These are phyloP conservation scores for Sinapis alba DNA, from an alignment of 441 rosid genomes.

Conservation along the genomic window DNA sequence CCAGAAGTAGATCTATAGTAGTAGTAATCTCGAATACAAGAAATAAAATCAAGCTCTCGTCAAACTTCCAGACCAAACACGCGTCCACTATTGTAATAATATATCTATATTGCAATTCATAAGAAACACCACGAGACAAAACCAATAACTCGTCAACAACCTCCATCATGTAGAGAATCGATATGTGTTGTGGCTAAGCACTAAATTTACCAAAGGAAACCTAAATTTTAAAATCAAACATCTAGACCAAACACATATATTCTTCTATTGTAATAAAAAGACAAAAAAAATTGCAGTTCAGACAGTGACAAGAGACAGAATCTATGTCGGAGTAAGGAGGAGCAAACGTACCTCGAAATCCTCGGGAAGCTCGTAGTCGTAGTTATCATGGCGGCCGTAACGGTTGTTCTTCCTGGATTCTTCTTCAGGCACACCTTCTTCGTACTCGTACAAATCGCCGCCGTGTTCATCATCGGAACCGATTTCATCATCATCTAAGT, in stretches of 20 bases:
- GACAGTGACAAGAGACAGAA: not conserved
- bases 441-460: conserved; percentile 81
- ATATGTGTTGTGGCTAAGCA: not conserved
- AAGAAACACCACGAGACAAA: not conserved
- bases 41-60: too few species aligned
- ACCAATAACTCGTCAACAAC: not conserved
- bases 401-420: conserved; percentile 83
- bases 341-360: conserved; percentile 59
- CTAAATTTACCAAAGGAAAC: too few species aligned
- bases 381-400: conserved; percentile 70
- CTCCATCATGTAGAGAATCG: not conserved
- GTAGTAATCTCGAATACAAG: not conserved
- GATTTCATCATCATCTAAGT: conserved; percentile 42
- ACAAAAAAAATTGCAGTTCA: not conserved
- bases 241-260: not conserved
- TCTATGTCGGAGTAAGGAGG: too few species aligned
- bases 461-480: conserved; percentile 49
- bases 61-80: not conserved
- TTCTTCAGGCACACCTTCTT: conserved; percentile 75
- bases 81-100: too few species aligned
- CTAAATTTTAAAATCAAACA: not conserved
- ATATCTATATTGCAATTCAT: not conserved
- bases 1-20: not conserved
- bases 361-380: conserved; percentile 70
- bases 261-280: not conserved